Conservation (phyloP, 2,329 filamentous ascomycete species). For the Microcyclospora tardicrescens region DNA sequence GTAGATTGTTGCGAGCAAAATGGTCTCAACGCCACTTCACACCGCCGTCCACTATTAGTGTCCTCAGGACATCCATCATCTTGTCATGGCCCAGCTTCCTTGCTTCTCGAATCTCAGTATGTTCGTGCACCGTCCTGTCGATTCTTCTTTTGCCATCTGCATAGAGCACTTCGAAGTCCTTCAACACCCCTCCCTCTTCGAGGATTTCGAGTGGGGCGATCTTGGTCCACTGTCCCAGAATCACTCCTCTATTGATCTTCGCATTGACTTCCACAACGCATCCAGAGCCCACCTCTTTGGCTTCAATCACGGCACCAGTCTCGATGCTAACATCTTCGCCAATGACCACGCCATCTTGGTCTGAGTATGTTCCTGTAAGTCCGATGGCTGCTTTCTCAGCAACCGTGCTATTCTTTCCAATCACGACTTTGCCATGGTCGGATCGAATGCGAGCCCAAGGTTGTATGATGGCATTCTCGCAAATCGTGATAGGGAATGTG, state of each 20-base stretch:
- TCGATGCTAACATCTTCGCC: conserved; percentile 33
- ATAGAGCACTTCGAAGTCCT: conserved; percentile 35
- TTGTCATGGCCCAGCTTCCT: conserved; percentile 21
- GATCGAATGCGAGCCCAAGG: conserved; percentile 51
- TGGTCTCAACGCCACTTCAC: conserved; percentile 23
- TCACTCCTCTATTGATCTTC: conserved; percentile 24
- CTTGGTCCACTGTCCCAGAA: conserved; percentile 36
- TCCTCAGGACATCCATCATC: conserved; percentile 21
- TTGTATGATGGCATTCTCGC: conserved; percentile 69
- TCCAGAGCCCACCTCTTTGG: conserved; percentile 17
- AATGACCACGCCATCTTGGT: conserved; percentile 23
- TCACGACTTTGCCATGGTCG: conserved; percentile 27
- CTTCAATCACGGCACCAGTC: conserved; percentile 29
- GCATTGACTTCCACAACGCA: conserved; percentile 19
- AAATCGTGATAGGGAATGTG: conserved; percentile 64
- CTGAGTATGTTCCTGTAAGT: conserved; percentile 11
- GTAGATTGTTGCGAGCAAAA: not conserved
- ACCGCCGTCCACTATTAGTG: conserved; percentile 21
- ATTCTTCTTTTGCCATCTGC: conserved; percentile 25
- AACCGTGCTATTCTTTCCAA: conserved; percentile 52
- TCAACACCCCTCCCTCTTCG: conserved; percentile 24
- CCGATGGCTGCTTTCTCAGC: conserved; percentile 47
- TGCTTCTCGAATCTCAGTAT: conserved; percentile 17
- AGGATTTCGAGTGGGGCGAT: conserved; percentile 27
- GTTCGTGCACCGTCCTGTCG: conserved; percentile 25